Evolutionary conservation across 2,329 filamentous ascomycete species (phyloP).

Genomic region (Rutstroemia sp.): DNA sequence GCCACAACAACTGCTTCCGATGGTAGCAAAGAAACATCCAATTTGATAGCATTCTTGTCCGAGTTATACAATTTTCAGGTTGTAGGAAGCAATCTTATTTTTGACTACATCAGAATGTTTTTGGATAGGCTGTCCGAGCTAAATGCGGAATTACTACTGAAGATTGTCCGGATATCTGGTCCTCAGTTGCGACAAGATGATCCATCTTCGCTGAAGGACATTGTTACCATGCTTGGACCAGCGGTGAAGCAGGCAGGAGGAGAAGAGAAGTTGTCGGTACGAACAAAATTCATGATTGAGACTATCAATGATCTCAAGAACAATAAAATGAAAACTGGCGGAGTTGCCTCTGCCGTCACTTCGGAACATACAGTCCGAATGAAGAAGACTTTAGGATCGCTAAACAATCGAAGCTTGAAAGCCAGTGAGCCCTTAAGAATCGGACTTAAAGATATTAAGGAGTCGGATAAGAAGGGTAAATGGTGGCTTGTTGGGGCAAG

Average conservation of each 20-base stretch:
- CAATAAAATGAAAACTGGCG: constrained; percentile 75
- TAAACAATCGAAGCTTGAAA: constrained; percentile 63
- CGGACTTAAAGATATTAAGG: constrained; percentile 71
- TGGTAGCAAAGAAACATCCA: constrained; percentile 56
- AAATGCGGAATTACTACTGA: constrained; percentile 82
- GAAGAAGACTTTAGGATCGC: constrained; percentile 75
- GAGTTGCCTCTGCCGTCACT: constrained; percentile 61
- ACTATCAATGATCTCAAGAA: constrained; percentile 93
- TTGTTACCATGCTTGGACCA: constrained; percentile 71
- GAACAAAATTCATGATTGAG: constrained; percentile 96
- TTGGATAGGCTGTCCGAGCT: constrained; percentile 69
- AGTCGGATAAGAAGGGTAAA: constrained; percentile 81
- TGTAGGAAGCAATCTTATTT: constrained; percentile 73
- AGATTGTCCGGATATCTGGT: constrained; percentile 75
- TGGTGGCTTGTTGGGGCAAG: constrained; percentile 99
- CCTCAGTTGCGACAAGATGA: constrained; percentile 83
- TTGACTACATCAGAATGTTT: constrained; percentile 81
- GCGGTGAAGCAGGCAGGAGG: constrained; percentile 62
- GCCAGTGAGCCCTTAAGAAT: constrained; percentile 77
- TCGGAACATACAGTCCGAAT: constrained; percentile 81
- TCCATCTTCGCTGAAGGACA: constrained; percentile 79
- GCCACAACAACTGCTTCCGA: constrained; percentile 17
- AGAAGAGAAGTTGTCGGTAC: constrained; percentile 66
- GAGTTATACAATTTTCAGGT: constrained; percentile 92
- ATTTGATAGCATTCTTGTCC: constrained; percentile 74